Percentiles rank a stretch among this genome's conserved stretches.
These are phyloP conservation scores for Filobasidium floriforme DNA, from an alignment of 768 basidiomycete species.

Conservation along the genomic window DNA sequence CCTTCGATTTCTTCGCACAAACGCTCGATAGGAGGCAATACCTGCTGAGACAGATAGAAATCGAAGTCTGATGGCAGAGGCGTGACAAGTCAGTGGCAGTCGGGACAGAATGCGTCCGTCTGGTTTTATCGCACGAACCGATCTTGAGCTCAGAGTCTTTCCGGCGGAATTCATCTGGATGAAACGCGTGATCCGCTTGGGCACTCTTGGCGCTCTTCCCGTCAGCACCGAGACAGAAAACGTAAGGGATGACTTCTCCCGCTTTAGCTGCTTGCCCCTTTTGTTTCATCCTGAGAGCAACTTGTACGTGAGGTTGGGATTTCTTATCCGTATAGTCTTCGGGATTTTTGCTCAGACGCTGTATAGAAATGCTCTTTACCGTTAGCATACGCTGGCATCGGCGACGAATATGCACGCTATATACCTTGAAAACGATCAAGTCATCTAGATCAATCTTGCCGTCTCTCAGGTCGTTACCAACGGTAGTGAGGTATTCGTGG, in stretches of 20 bases:
- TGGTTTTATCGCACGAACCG: constrained; percentile 49
- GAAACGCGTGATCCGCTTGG: constrained; percentile 83
- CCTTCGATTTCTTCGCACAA: constrained; percentile 95
- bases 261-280: constrained; percentile 69
- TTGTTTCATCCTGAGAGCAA: constrained; percentile 80
- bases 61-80: constrained; percentile 67
- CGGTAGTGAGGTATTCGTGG: constrained; percentile 74
- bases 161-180: constrained; percentile 83
- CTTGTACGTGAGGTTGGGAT: constrained; percentile 91
- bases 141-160: constrained; percentile 62
- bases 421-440: constrained; percentile 87
- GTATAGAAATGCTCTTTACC: constrained; percentile 2
- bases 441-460: constrained; percentile 80
- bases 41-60: constrained; percentile 80
- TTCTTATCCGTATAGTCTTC: constrained; percentile 96
- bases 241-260: constrained; percentile 92
- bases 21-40: constrained; percentile 88
- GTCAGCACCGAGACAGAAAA: constrained; percentile 70
- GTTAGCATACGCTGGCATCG: neutral
- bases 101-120: constrained; percentile 12
- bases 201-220: constrained; percentile 63
- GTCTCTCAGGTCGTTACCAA: constrained; percentile 69
- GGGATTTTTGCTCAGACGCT: constrained; percentile 94
- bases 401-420: constrained; percentile 18
- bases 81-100: neutral